These are phyloP conservation scores for Cyclotella atomus DNA, from an alignment of 108 stramenopile species.

Conservation along the genomic window DNA sequence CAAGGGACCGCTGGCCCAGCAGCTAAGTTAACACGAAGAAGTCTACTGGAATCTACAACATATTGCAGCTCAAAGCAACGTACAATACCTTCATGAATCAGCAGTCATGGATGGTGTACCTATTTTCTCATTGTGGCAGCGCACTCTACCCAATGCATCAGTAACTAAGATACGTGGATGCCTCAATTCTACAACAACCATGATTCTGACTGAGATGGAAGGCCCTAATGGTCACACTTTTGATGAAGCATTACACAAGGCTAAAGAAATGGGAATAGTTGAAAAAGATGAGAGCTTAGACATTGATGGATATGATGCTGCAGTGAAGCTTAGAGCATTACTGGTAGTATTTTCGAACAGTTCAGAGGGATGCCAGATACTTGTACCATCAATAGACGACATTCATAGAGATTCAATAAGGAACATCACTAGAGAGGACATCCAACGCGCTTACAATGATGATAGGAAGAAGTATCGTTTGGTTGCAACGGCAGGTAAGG, in stretches of 20 bases:
- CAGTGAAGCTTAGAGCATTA: slow-evolving; percentile 41
- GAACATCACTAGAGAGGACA: slow-evolving; percentile 16
- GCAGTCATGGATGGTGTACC: too few species aligned
- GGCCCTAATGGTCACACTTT: too few species aligned
- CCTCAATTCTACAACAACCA: too few species aligned
- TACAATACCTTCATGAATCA: too few species aligned
- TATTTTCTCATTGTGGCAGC: too few species aligned
- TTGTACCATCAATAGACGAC: slow-evolving; percentile 31
- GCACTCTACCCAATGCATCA: too few species aligned
- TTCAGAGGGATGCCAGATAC: not conserved
- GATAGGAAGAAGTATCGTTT: slow-evolving; percentile 32
- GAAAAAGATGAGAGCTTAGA: slow-evolving; percentile 47
- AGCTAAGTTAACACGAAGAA: too few species aligned
- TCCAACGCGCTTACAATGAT: slow-evolving; percentile 10
- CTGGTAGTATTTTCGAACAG: slow-evolving; percentile 25
- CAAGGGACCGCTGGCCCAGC: too few species aligned
- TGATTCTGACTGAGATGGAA: too few species aligned
- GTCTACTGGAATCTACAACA: too few species aligned
- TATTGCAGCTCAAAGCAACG: too few species aligned
- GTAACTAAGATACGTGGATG: too few species aligned
- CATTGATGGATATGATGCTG: slow-evolving; percentile 47
- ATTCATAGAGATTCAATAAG: slow-evolving; percentile 37
- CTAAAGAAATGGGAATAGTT: slow-evolving; percentile 40
- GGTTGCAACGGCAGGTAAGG: slow-evolving; percentile 27
- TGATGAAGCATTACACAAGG: slow-evolving; percentile 18